These are phyloP conservation scores for Citrus cavaleriei DNA, from an alignment of 345 rosid genomes.

Conservation along the genomic window DNA sequence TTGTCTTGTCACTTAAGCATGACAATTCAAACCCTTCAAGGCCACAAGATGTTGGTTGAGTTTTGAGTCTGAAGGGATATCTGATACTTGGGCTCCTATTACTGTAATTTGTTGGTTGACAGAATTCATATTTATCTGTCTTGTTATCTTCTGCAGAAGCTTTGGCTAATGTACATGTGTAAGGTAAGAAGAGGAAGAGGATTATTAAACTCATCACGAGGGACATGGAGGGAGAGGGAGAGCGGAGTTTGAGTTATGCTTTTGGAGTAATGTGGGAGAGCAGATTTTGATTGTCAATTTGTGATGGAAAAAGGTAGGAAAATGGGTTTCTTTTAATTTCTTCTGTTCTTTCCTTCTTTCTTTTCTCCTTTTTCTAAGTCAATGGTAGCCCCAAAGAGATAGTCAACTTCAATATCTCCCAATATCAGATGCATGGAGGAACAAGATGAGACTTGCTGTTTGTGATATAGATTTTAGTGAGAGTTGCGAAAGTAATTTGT, in stretches of 20 bases:
- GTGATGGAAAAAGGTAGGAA: no score
- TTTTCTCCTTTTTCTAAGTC: no score
- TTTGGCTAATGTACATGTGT: not conserved
- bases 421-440: no score
- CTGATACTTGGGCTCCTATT: not conserved
- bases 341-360: no score
- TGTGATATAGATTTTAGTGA: no score
- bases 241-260: not conserved
- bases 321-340: no score
- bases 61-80: slow-evolving; percentile 9
- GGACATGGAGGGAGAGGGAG: not conserved
- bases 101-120: not conserved
- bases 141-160: not conserved
- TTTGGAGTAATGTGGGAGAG: no score
- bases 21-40: slow-evolving; percentile 4
- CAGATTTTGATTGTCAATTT: no score
- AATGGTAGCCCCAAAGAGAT: no score
- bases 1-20: not conserved
- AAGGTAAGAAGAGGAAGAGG: not conserved
- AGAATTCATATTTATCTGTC: not conserved
- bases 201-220: not conserved
- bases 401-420: no score
- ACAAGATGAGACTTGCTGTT: no score
- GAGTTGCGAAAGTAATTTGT: no score
- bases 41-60: not conserved